Evolutionary conservation across 164 flowering plant species (phyloP).

Genomic region (Platanus orientalis): DNA sequence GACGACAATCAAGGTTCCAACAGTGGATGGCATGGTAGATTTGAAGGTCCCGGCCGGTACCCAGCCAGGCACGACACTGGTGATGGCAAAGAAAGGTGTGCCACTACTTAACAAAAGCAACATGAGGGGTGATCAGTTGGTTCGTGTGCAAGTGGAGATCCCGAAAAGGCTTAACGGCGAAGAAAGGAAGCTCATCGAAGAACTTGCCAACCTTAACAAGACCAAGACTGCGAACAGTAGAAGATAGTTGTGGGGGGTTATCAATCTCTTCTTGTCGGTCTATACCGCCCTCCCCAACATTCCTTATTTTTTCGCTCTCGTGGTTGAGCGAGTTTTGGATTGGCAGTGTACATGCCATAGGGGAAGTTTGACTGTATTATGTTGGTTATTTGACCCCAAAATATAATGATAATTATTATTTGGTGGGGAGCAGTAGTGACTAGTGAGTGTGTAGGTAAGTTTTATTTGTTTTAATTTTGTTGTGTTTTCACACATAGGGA

Average conservation of each 20-base stretch:
- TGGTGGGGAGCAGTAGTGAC: too few species aligned
- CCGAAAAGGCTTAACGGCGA: constrained; percentile 75
- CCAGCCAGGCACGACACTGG: constrained; percentile 83
- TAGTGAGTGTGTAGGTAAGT: too few species aligned
- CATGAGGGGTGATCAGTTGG: constrained; percentile 92
- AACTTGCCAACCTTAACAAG: constrained; percentile 69
- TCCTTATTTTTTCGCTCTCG: too few species aligned
- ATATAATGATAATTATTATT: too few species aligned
- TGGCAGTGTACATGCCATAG: too few species aligned
- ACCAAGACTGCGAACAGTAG: constrained; percentile 53
- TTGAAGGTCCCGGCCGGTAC: constrained; percentile 88
- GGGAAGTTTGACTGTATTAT: too few species aligned
- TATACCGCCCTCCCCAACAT: too few species aligned
- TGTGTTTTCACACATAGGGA: too few species aligned
- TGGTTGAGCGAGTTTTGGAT: too few species aligned
- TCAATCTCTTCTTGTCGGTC: too few species aligned
- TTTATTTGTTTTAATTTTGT: too few species aligned
- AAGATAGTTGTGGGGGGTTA: constrained; percentile 17
- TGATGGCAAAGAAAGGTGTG: constrained; percentile 91
- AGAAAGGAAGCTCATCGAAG: constrained; percentile 84
- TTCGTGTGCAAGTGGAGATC: constrained; percentile 85
- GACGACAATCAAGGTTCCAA: constrained; percentile 82
- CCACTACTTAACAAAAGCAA: constrained; percentile 66
- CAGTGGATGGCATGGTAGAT: constrained; percentile 93
- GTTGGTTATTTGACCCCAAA: too few species aligned